A percentile compares a stretch with the other conserved stretches of the same genome.
phyloP scores from a whole-genome alignment of 192 early-diverging fungal genomes.

The Coemansia reversa region DNA sequence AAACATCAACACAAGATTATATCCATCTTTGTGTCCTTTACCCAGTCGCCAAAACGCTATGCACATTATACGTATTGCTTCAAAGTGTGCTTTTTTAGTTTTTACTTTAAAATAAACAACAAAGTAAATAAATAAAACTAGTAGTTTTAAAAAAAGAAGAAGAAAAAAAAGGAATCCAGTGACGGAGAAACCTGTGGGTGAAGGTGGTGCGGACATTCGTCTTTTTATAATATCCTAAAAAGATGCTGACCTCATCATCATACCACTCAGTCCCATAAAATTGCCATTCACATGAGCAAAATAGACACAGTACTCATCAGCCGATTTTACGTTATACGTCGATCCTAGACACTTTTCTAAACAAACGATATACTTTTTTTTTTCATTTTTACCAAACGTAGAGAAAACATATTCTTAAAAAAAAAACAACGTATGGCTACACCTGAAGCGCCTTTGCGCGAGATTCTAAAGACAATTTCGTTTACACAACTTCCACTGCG shows the following conservation, averaged over 20 bases:
- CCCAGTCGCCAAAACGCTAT: slow-evolving; percentile 29
- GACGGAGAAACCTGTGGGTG: too few relatives aligned
- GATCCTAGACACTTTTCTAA: too few relatives aligned
- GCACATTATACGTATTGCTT: too few relatives aligned
- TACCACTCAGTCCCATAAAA: neutral
- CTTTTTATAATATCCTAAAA: slow-evolving; percentile 1
- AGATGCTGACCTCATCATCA: neutral
- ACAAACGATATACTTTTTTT: too few relatives aligned
- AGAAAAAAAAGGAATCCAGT: neutral
- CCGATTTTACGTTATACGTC: too few relatives aligned
- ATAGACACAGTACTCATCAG: too few relatives aligned
- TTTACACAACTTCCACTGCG: slow-evolving; percentile 45
- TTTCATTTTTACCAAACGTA: too few relatives aligned
- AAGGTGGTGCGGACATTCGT: neutral
- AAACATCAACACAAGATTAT: slow-evolving; percentile 29
- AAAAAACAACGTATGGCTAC: slow-evolving; percentile 30
- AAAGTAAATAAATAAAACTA: neutral
- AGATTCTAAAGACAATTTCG: slow-evolving; percentile 44
- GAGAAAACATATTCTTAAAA: too few relatives aligned
- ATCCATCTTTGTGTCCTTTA: neutral
- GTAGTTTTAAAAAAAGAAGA: neutral
- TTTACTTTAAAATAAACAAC: neutral
- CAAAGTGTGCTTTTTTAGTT: too few relatives aligned
- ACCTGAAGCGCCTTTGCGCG: slow-evolving; percentile 45
- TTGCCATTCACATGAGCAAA: neutral